Evolutionary conservation across 2,329 filamentous ascomycete species (phyloP).

Genomic region (Phaeosphaeria sp.): DNA sequence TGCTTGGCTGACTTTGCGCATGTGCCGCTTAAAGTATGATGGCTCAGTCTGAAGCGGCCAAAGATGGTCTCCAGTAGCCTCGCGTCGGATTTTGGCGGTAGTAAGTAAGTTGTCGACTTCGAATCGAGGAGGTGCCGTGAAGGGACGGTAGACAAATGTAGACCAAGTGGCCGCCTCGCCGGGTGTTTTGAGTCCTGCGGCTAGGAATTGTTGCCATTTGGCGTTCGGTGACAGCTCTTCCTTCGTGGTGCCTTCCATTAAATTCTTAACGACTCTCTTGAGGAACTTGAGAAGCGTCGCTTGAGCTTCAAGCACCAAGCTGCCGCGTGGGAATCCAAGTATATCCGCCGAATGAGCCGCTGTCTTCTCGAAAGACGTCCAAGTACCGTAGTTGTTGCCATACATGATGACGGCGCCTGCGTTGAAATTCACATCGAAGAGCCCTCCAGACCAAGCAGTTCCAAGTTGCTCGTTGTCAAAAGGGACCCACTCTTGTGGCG

Average conservation of each 20-base stretch:
- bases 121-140: slow-evolving; percentile 19
- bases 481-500: not conserved
- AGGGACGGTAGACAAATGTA: slow-evolving; percentile 16
- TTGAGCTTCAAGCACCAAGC: not conserved
- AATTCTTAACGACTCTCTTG: not conserved
- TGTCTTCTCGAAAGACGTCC: not conserved
- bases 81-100: slow-evolving; percentile 9
- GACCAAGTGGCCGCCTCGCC: slow-evolving; percentile 14
- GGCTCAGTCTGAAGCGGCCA: slow-evolving; percentile 32
- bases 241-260: not conserved
- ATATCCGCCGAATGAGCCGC: not conserved
- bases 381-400: not conserved
- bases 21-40: slow-evolving; percentile 16
- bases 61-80: slow-evolving; percentile 26
- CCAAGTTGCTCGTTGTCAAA: not conserved
- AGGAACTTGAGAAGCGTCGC: not conserved
- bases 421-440: not conserved
- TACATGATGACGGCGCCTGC: not conserved
- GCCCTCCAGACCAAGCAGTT: not conserved
- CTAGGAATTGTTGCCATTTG: slow-evolving; percentile 8
- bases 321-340: not conserved
- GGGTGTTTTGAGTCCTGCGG: slow-evolving; percentile 8
- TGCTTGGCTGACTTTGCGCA: slow-evolving; percentile 1
- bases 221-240: not conserved
- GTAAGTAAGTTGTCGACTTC: slow-evolving; percentile 17